Evolutionary conservation across 2,329 filamentous ascomycete genomes (phyloP).

Genomic region (Aulographum hederae): DNA sequence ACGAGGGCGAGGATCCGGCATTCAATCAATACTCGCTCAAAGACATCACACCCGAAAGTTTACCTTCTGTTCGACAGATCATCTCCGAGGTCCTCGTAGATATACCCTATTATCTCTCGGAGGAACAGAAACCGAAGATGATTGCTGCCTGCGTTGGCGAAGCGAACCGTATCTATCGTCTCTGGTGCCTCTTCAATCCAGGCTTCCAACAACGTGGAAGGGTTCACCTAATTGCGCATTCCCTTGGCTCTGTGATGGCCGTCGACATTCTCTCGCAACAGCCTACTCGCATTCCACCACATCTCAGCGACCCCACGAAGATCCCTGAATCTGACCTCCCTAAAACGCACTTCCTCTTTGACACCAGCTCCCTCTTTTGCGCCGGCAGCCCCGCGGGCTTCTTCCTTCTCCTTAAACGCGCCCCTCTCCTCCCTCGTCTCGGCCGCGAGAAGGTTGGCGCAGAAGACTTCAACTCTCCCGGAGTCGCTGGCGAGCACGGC

Average conservation of each 20-base stretch:
- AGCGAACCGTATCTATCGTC: conserved; percentile 84
- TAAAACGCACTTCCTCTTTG: conserved; percentile 57
- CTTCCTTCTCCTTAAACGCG: conserved; percentile 70
- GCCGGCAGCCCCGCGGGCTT: conserved; percentile 83
- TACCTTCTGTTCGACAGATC: conserved; percentile 77
- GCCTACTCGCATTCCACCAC: conserved; percentile 47
- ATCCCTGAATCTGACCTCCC: conserved; percentile 29
- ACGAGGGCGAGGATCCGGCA: conserved; percentile 36
- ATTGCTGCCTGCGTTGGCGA: conserved; percentile 73
- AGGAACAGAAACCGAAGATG: conserved; percentile 82
- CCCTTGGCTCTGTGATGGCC: conserved; percentile 85
- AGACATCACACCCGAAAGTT: conserved; percentile 80
- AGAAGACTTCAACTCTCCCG: conserved; percentile 37
- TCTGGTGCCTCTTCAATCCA: conserved; percentile 90
- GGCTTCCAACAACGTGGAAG: conserved; percentile 64
- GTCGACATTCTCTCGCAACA: conserved; percentile 81
- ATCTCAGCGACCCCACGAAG: conserved; percentile 14
- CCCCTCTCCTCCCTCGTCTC: conserved; percentile 53
- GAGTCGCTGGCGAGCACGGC: conserved; percentile 60
- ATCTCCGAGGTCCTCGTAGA: conserved; percentile 98
- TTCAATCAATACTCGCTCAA: conserved; percentile 51
- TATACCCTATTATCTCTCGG: conserved; percentile 92
- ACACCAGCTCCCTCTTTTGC: conserved; percentile 77
- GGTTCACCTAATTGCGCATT: conserved; percentile 86
- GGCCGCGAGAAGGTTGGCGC: conserved; percentile 60